Conservation (phyloP, 176 grass and related monocot genomes). For the Musa acuminata region DNA sequence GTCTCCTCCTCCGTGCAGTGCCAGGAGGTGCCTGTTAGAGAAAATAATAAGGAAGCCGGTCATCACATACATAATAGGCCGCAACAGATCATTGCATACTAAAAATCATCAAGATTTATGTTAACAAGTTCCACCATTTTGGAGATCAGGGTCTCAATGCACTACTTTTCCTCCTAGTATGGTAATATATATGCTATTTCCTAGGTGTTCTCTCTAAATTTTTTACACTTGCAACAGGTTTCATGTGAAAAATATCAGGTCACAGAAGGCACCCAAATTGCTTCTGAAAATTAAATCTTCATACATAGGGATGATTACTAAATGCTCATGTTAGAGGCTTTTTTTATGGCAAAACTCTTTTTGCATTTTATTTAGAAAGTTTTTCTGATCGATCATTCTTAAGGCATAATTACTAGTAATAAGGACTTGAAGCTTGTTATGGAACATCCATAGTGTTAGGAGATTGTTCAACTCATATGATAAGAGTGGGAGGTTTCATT, state of each 20-base stretch:
- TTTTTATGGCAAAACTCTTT: neutral
- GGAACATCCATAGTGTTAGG: no score
- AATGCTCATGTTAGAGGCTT: neutral
- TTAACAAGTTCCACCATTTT: neutral
- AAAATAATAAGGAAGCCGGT: neutral
- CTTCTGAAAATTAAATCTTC: no score
- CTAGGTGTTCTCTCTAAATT: no score
- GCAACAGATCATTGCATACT: no score
- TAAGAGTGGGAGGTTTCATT: neutral
- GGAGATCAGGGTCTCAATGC: no score
- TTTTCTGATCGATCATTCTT: neutral
- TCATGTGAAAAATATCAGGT: no score
- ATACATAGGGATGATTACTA: no score
- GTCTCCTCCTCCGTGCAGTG: slow-evolving; percentile 33
- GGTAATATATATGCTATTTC: no score
- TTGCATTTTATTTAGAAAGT: neutral
- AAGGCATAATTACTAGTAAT: neutral
- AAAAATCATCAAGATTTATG: neutral
- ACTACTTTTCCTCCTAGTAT: no score
- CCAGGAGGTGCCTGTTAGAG: slow-evolving; percentile 31
- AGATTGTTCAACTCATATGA: no score
- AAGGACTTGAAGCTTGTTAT: neutral
- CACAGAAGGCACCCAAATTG: no score
- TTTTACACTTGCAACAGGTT: no score
- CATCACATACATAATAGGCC: neutral